These are phyloP conservation scores for Quercus dentata DNA, from an alignment of 306 rosid genomes.

Conservation along the genomic window DNA sequence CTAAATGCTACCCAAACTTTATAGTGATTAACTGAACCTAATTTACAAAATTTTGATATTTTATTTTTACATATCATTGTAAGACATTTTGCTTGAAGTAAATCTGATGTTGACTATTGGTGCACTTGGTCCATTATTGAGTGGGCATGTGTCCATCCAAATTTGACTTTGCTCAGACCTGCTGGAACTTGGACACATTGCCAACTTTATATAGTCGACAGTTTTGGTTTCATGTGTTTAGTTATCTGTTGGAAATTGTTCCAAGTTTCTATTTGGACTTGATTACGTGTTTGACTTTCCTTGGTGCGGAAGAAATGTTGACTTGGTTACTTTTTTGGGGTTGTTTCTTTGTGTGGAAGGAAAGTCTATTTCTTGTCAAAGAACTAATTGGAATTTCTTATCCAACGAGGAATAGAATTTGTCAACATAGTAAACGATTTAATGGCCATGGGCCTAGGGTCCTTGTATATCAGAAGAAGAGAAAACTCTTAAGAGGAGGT, in stretches of 20 bases:
- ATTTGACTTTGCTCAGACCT: background rate
- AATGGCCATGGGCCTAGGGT: too few relatives aligned
- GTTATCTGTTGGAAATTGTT: background rate
- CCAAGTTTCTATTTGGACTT: too few relatives aligned
- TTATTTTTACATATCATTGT: background rate
- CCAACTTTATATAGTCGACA: background rate
- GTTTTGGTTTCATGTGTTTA: background rate
- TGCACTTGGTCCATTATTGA: background rate
- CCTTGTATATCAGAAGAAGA: too few relatives aligned
- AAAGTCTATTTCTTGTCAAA: too few relatives aligned
- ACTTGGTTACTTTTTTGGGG: too few relatives aligned
- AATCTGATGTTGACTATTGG: background rate
- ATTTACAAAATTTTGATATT: background rate
- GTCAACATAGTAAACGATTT: too few relatives aligned
- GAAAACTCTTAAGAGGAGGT: too few relatives aligned
- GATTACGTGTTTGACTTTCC: too few relatives aligned
- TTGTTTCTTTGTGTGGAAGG: too few relatives aligned
- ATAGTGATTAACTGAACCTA: background rate
- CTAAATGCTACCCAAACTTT: background rate
- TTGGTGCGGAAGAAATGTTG: too few relatives aligned
- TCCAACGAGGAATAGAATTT: too few relatives aligned
- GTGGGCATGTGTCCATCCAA: background rate
- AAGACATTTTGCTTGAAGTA: background rate
- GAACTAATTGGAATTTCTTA: too few relatives aligned
- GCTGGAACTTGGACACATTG: background rate